Percentiles rank a stretch among this genome's conserved stretches.
Conservation (phyloP, 2,329 filamentous ascomycete genomes). For the Camillea tinctor region DNA sequence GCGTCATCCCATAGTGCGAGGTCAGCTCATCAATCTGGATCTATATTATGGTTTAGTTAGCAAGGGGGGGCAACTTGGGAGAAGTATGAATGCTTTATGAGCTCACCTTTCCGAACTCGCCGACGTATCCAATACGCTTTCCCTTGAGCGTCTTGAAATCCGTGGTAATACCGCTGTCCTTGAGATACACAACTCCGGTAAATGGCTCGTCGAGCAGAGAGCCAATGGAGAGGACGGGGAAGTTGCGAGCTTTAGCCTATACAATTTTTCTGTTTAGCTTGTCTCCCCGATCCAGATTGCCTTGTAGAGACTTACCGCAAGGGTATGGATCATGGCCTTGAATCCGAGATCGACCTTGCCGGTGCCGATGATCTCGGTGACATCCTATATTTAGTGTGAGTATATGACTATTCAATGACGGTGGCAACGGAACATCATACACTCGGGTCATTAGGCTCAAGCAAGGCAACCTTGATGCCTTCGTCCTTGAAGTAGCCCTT, state of each 20-base stretch:
- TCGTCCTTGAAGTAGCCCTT: constrained; percentile 75
- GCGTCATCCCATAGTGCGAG: constrained; percentile 72
- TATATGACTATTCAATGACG: not conserved
- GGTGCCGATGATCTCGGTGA: constrained; percentile 77
- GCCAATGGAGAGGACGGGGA: constrained; percentile 70
- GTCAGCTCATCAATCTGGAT: constrained; percentile 83
- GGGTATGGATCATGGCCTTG: constrained; percentile 82
- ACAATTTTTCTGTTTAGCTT: constrained; percentile 4
- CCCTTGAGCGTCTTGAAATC: constrained; percentile 75
- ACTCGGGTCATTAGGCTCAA: constrained; percentile 77
- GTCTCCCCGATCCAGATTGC: not conserved
- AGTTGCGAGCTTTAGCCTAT: constrained; percentile 71
- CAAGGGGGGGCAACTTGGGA: no score
- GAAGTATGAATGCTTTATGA: not conserved
- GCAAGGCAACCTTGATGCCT: constrained; percentile 72
- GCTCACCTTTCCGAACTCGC: constrained; percentile 67
- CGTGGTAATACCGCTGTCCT: constrained; percentile 68
- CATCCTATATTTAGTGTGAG: constrained; percentile 51
- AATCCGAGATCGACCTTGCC: constrained; percentile 76
- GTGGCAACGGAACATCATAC: constrained; percentile 38
- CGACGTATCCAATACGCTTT: constrained; percentile 76
- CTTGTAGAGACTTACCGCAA: constrained; percentile 52
- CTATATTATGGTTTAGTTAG: constrained; percentile 23
- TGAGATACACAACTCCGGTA: constrained; percentile 76
- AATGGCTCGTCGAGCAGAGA: constrained; percentile 78